Evolutionary conservation across 345 rosid genomes (phyloP).

Genomic region (Salix koriyanagi): DNA sequence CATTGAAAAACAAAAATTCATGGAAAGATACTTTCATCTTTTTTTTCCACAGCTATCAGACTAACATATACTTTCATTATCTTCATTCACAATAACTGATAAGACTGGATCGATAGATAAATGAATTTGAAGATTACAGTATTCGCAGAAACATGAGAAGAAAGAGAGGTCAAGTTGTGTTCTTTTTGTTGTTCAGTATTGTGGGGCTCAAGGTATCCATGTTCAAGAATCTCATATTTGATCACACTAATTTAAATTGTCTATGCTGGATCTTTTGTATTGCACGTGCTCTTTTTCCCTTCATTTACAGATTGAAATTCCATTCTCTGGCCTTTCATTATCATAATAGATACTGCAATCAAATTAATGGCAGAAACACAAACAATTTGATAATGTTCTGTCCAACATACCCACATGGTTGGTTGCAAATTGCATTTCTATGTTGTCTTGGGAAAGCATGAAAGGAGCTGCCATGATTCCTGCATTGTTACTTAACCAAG

Average conservation of each 20-base stretch:
- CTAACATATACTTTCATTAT: neutral
- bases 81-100: neutral
- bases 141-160: neutral
- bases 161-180: neutral
- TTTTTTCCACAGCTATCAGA: neutral
- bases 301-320: neutral
- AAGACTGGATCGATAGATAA: neutral
- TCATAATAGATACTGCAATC: neutral
- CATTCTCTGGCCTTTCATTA: neutral
- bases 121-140: neutral
- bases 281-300: neutral
- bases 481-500: slow-evolving; percentile 31
- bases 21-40: neutral
- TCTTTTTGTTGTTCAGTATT: neutral
- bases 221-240: neutral
- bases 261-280: neutral
- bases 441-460: slow-evolving; percentile 31
- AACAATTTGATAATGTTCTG: neutral
- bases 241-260: neutral
- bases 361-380: neutral
- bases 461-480: slow-evolving; percentile 33
- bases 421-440: slow-evolving; percentile 31
- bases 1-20: neutral
- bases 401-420: slow-evolving; percentile 24
- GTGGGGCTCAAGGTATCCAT: neutral